Percentiles rank a stretch among this genome's conserved stretches.
Evolutionary conservation across 805 yeast genomes (phyloP).

Genomic region (Limtongozyma cylindracea): DNA sequence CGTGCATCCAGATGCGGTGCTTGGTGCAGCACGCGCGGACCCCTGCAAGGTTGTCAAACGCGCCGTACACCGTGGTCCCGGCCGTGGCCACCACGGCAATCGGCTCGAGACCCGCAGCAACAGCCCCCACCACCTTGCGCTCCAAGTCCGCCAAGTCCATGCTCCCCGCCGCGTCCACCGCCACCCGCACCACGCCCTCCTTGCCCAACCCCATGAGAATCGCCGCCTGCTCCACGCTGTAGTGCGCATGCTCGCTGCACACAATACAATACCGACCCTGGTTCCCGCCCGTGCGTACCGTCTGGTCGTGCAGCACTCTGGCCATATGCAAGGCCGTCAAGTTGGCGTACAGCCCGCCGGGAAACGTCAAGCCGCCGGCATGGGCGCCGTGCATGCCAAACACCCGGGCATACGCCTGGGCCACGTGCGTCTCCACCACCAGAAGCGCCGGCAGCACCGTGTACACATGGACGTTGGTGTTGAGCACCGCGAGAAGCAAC

Average conservation of each 20-base stretch:
- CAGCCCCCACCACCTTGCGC: conserved; percentile 14
- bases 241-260: conserved; percentile 51
- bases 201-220: conserved; percentile 53
- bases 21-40: conserved; percentile 26
- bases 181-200: conserved; percentile 32
- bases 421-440: conserved; percentile 44
- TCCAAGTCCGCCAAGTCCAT: conserved; percentile 26
- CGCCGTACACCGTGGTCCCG: conserved; percentile 74
- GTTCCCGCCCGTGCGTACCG: conserved; percentile 40
- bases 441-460: conserved; percentile 69
- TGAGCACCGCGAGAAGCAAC: conserved; percentile 35
- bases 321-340: conserved; percentile 63
- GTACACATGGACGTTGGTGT: conserved; percentile 70
- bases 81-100: conserved; percentile 65
- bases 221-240: conserved; percentile 63
- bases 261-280: conserved; percentile 35
- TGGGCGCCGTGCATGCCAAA: conserved; percentile 21
- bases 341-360: conserved; percentile 79
- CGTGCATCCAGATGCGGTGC: conserved; percentile 49
- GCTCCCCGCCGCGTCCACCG: conserved; percentile 26
- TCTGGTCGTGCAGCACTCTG: conserved; percentile 38
- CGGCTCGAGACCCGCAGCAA: conserved; percentile 36
- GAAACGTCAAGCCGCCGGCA: conserved; percentile 66
- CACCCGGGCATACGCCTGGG: conserved; percentile 37
- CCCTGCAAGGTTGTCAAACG: conserved; percentile 41